A percentile compares a stretch with the other conserved stretches of the same genome.
phyloP scores from a whole-genome alignment of 202 grass and related monocot species.

The Hordeum pubiflorum region DNA sequence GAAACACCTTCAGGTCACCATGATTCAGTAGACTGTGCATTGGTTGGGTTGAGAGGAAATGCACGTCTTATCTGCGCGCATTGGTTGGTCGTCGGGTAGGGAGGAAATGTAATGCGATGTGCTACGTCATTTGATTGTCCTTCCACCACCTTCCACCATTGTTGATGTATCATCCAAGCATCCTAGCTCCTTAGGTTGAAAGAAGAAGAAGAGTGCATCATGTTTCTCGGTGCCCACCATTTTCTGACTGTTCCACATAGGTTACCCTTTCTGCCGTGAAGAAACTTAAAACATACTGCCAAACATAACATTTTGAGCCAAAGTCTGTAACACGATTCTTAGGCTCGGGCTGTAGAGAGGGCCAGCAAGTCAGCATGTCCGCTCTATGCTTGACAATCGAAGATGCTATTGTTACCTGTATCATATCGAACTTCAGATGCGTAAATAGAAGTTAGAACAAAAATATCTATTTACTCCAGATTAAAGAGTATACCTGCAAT shows the following conservation, averaged over 20 bases:
- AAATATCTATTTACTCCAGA: background rate
- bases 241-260: background rate
- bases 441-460: background rate
- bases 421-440: background rate
- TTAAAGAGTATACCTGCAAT: background rate
- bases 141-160: background rate
- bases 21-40: background rate
- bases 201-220: background rate
- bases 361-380: background rate
- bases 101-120: background rate
- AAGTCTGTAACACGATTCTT: background rate
- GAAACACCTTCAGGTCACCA: background rate
- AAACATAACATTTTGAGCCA: background rate
- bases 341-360: background rate
- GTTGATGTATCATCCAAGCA: background rate
- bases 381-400: background rate
- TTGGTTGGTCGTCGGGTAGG: background rate
- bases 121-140: background rate
- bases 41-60: background rate
- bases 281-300: background rate
- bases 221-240: background rate
- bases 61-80: background rate
- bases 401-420: background rate
- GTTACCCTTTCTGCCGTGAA: background rate
- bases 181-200: background rate